A percentile compares a stretch with the other conserved stretches of the same genome.
Conservation (phyloP, 768 basidiomycete genomes). For the Boletus sensibilis region DNA sequence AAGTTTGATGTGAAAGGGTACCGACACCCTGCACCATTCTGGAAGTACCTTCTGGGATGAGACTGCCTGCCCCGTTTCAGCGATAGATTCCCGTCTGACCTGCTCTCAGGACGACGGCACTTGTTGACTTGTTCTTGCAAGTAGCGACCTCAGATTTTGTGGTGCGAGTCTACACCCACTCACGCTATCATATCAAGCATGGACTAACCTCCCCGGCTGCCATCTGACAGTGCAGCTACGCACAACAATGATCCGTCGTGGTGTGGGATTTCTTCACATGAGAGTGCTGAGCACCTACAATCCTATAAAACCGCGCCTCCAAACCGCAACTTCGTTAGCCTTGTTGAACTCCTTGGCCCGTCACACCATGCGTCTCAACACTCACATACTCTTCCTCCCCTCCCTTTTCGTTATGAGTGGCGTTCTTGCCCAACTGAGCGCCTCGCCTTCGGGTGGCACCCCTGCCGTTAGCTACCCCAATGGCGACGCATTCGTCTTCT, state of each 20-base stretch:
- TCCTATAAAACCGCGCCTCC: not conserved
- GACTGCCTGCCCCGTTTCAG: no score
- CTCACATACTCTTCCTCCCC: not conserved
- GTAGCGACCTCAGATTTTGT: not conserved
- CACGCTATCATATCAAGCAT: not conserved
- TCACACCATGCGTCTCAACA: not conserved
- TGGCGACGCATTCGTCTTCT: not conserved
- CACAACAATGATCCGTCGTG: not conserved
- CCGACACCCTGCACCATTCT: no score
- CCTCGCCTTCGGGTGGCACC: not conserved
- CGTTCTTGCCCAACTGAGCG: not conserved
- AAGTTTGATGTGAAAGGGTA: not conserved
- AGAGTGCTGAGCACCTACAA: not conserved
- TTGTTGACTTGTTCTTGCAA: not conserved
- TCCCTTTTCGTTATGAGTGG: not conserved
- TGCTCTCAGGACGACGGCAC: not conserved
- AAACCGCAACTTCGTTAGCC: not conserved
- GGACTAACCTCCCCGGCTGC: not conserved
- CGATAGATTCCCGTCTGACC: no score
- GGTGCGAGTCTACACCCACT: not conserved
- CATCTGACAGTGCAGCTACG: not conserved
- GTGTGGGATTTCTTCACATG: not conserved
- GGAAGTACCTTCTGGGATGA: no score
- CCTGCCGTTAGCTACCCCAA: not conserved
- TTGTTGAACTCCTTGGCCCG: not conserved